Base-by-base conservation (phyloP, 2,329 filamentous ascomycete genomes). In the Microsporum audouinii region DNA sequence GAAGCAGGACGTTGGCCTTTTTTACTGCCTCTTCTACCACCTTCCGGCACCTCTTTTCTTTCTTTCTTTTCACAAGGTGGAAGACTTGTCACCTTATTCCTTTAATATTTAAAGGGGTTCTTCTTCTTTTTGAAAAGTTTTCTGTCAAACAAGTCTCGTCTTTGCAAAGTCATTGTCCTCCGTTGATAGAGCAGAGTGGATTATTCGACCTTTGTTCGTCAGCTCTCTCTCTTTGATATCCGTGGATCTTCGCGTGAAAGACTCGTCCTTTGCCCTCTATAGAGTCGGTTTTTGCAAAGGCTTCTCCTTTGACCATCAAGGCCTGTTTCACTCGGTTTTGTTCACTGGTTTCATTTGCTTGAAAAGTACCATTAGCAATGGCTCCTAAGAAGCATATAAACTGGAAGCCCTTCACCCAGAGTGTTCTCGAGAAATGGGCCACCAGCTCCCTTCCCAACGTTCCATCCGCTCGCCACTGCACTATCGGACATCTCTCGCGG, bases 391-490 rank as follows among this genome's bases (percentile, higher is more conserved):
- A 49, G 14, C 53, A 57, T 57, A 55, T 60, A 23, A 45, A 58
- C 31, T 63, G 61, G 61, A n/a, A 23, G 43, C 31, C n/a, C 4
- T 33, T 65, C 38, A 39, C 59, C 29, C 53, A 17, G 29, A 55
- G 53, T 43, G 34, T 59, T 8, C 58, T 65, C 29, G 34, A 61
- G 45, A 61, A 8, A 34, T 14, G 56, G 29, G 64, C 61, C 5
- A 55, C 17, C 23, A 33, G 34, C n/a, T 10, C 59, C 23, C 14
- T 39, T 27, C 60, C 59, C 14, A 53, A 63, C 38, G 61, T 65
- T 41, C 61, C 64, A 7, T 51, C 59, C 1, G 38, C 53, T 31
- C 58, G 47, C 49, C 33, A 41, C 39, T 64, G 62, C 60, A 56
- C 51, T 2, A 39, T 64, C 17, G 39, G 43, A 5, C 58, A 64